Evolutionary conservation across 2,329 filamentous ascomycete species (phyloP).

Genomic region (Fusarium subglutinans): DNA sequence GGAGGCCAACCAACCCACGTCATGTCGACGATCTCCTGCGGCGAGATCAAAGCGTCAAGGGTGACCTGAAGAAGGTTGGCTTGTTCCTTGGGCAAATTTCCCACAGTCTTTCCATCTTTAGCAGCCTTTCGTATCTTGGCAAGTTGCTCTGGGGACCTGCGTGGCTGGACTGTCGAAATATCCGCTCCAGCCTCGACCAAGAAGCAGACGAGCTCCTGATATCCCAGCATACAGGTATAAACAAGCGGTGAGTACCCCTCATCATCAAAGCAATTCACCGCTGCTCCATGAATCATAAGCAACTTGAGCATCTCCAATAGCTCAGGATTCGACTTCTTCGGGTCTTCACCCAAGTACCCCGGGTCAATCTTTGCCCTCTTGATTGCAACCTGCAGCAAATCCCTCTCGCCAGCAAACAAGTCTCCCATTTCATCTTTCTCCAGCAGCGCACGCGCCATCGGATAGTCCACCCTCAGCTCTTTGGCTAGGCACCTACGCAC

Average conservation of each 20-base stretch:
- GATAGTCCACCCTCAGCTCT: neutral
- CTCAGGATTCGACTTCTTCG: conserved; percentile 2
- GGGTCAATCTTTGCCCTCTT: neutral
- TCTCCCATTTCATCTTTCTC: neutral
- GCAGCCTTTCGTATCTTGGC: neutral
- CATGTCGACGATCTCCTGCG: conserved; percentile 3
- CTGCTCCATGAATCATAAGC: conserved; percentile 3
- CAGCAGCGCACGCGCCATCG: neutral
- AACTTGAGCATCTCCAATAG: conserved; percentile 1
- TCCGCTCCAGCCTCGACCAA: neutral
- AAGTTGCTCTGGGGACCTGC: neutral
- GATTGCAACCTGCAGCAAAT: conserved; percentile 7
- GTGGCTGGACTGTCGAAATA: neutral
- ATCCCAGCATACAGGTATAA: conserved; percentile 11
- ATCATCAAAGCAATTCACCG: neutral
- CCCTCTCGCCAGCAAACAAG: neutral
- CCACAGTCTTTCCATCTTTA: accelerated
- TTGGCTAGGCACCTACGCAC: neutral
- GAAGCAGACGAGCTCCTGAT: neutral
- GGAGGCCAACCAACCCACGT: conserved; percentile 18
- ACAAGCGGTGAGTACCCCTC: conserved; percentile 7
- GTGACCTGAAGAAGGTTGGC: conserved; percentile 7
- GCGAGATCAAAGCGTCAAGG: conserved; percentile 12
- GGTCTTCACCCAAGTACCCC: neutral
- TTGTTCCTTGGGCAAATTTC: neutral